phyloP scores from a whole-genome alignment of 106 monocot species.

The Gastrodia elata region DNA sequence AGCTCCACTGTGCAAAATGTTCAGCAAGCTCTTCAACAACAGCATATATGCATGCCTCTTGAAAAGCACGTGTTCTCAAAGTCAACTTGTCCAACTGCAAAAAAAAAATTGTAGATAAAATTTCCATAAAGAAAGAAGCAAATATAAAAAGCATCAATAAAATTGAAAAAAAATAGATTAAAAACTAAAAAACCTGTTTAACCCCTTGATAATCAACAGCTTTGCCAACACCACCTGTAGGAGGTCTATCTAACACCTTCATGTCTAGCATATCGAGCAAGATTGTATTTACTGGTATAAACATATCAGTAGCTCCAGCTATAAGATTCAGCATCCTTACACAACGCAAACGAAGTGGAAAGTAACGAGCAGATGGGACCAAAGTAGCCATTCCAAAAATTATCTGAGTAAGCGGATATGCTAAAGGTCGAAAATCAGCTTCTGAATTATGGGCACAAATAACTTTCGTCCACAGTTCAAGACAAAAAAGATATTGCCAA shows the following conservation, averaged over 20 bases:
- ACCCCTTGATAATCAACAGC: slow-evolving; percentile 41
- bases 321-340: slow-evolving; percentile 82
- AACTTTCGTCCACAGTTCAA: slow-evolving; percentile 86
- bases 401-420: slow-evolving; percentile 90
- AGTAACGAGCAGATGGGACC: slow-evolving; percentile 81
- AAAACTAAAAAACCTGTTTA: slow-evolving; percentile 39
- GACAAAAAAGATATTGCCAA: slow-evolving; percentile 88
- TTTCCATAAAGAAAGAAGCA: background rate
- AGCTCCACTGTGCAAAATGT: slow-evolving; percentile 90
- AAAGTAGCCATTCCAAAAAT: slow-evolving; percentile 70
- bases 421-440: slow-evolving; percentile 66
- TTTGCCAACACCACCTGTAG: slow-evolving; percentile 76
- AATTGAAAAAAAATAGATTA: background rate
- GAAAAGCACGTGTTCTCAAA: slow-evolving; percentile 76
- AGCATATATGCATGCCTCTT: slow-evolving; percentile 72
- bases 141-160: background rate
- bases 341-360: slow-evolving; percentile 78
- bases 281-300: slow-evolving; percentile 67
- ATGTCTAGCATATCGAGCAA: slow-evolving; percentile 88
- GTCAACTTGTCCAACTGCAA: slow-evolving; percentile 79
- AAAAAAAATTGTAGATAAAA: background rate
- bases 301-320: slow-evolving; percentile 57
- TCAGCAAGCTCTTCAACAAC: slow-evolving; percentile 83
- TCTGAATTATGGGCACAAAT: slow-evolving; percentile 68
- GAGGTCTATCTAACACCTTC: slow-evolving; percentile 57